Percentiles rank a stretch among this genome's conserved stretches.
Conservation (phyloP, 2,329 filamentous ascomycete genomes). For the Akanthomyces uredinophilus region DNA sequence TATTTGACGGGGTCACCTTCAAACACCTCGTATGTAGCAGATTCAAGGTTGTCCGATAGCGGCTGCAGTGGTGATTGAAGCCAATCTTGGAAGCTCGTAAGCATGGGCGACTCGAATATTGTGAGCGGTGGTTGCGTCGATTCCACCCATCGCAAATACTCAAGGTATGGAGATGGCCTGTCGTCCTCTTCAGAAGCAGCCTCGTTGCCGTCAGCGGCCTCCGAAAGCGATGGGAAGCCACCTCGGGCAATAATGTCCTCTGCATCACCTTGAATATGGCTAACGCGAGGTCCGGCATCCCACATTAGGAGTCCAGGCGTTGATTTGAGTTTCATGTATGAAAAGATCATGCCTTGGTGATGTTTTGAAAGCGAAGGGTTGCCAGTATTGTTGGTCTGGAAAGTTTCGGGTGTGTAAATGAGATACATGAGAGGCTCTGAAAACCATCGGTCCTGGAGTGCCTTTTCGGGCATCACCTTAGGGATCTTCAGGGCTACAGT, state of each 20-base stretch:
- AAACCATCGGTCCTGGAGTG: slow-evolving; percentile 63
- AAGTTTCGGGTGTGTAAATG: slow-evolving; percentile 47
- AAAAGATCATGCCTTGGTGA: slow-evolving; percentile 57
- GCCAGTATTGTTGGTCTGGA: slow-evolving; percentile 56
- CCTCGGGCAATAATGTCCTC: neutral
- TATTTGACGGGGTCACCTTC: slow-evolving; percentile 99
- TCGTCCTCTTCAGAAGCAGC: slow-evolving; percentile 26
- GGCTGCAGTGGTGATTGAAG: slow-evolving; percentile 92
- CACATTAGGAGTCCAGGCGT: slow-evolving; percentile 59
- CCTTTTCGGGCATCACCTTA: slow-evolving; percentile 51
- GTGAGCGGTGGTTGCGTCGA: slow-evolving; percentile 65
- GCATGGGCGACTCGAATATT: slow-evolving; percentile 44
- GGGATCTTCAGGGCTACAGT: slow-evolving; percentile 51
- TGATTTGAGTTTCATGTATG: slow-evolving; percentile 60
- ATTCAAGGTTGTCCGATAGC: slow-evolving; percentile 92
- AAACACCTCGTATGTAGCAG: slow-evolving; percentile 96
- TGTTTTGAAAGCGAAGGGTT: slow-evolving; percentile 56
- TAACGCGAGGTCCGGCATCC: slow-evolving; percentile 50
- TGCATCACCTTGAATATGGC: slow-evolving; percentile 24
- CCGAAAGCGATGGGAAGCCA: slow-evolving; percentile 64
- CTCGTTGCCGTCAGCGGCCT: slow-evolving; percentile 45
- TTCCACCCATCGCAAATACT: slow-evolving; percentile 81
- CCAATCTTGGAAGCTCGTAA: slow-evolving; percentile 77
- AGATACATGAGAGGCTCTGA: slow-evolving; percentile 62
- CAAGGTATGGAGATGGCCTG: slow-evolving; percentile 49